Base-by-base conservation (phyloP, 164 flowering plant genomes). In the Tetrastigma voinierianum region DNA sequence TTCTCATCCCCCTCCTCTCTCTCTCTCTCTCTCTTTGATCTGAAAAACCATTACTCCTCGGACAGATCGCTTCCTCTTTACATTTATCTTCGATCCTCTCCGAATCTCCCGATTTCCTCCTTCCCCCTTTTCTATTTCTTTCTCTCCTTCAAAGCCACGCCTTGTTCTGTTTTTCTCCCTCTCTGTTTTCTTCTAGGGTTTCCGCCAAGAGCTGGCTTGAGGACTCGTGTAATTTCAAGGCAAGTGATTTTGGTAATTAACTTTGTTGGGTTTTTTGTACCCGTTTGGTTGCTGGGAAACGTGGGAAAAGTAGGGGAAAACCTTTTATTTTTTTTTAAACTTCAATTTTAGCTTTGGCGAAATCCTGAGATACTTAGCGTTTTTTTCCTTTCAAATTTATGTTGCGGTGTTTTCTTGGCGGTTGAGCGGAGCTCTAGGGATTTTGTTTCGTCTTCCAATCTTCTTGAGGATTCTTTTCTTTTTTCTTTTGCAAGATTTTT, bases 131-230 rank as follows among this genome's bases (percentile, higher is more conserved):
- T 61, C 52, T 21, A 51, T 59, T 17, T 23, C 9, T 32, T 25
- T 32, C 43, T 32, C 47, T 59, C 48, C 32, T 17, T 17, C 17
- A 25, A 8, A 32, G 16, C 17, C 17, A 25, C 61, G 32, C 20
- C 45, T 59, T 43, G 43, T 8, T 32, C 40, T 32, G 6, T 32
- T 32, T 32, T 32, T 32, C 40, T 32, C 15, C 19, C 16, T 13
- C 9, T 19, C 21, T 55, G 10, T 45, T 60, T 57, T 10, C 24
- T 40, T 19, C 3, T 64, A 64, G 67, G 67, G 67, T 64, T 64
- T 64, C 55, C 21, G 12, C 65, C 10, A 51, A 3, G 20, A 11
- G 14, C 10, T 7, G 20, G 1, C 6, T 32, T 32, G 40, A 4
- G 7, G 25, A 51, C 16, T 53, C 59, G 14, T 53, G 18, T 14